Evolutionary conservation across 1,139 yeast species (phyloP).

Genomic region (Nakaseomyces nivariensis): DNA sequence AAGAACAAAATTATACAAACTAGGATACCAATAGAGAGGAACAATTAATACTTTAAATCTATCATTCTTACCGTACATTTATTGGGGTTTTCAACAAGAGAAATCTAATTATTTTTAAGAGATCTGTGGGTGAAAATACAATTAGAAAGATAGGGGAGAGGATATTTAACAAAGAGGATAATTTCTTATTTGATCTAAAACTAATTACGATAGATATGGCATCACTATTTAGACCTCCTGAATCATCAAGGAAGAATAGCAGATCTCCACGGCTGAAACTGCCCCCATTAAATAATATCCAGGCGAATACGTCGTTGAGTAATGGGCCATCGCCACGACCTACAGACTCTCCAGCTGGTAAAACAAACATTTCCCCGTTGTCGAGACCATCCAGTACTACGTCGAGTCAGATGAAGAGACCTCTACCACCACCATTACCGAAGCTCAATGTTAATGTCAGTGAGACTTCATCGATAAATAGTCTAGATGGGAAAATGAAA

Average conservation of each 20-base stretch:
- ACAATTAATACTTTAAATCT: too few species aligned
- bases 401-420: neutral
- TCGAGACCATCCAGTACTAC: neutral
- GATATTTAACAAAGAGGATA: too few species aligned
- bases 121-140: too few species aligned
- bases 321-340: slow-evolving; percentile 3
- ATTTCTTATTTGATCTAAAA: too few species aligned
- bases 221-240: slow-evolving; percentile 28
- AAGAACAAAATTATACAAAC: too few species aligned
- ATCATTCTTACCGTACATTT: too few species aligned
- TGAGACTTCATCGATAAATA: slow-evolving; percentile 5
- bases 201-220: slow-evolving; percentile 16
- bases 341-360: slow-evolving; percentile 4
- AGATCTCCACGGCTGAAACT: slow-evolving; percentile 25
- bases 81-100: too few species aligned
- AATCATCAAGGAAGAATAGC: slow-evolving; percentile 19
- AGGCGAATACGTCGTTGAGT: slow-evolving; percentile 7
- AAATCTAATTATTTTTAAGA: too few species aligned
- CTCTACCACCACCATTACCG: neutral
- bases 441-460: slow-evolving; percentile 2
- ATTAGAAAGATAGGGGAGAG: too few species aligned
- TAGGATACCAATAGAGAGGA: too few species aligned
- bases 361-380: neutral
- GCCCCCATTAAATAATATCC: slow-evolving; percentile 17
- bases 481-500: slow-evolving; percentile 1